phyloP scores from a whole-genome alignment of 2,329 filamentous ascomycete species.

The Epichloe elymi region DNA sequence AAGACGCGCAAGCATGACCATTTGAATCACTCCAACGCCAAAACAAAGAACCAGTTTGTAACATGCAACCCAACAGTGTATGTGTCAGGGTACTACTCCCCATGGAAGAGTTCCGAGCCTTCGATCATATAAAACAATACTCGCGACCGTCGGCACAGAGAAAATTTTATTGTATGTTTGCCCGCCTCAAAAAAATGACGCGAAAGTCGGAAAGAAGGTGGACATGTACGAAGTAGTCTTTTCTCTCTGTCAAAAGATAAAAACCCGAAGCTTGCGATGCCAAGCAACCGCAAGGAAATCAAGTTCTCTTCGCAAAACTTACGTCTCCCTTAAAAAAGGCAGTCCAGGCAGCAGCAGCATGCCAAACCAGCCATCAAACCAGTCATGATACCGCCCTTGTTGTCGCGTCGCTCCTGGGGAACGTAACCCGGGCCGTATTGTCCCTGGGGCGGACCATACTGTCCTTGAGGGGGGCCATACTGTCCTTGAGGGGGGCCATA shows the following conservation, averaged over 20 bases:
- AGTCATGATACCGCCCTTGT: slow-evolving; percentile 25
- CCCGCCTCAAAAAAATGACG: background rate
- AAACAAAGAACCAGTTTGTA: background rate
- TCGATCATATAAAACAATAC: background rate
- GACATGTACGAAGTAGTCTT: background rate
- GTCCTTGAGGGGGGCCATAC: too few relatives aligned
- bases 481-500: slow-evolving; percentile 15
- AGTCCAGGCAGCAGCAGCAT: slow-evolving; percentile 46
- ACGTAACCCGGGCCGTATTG: slow-evolving; percentile 22
- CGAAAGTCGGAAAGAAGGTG: background rate
- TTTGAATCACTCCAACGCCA: background rate
- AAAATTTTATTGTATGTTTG: background rate
- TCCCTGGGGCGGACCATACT: slow-evolving; percentile 13
- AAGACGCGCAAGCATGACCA: background rate
- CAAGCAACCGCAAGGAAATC: background rate
- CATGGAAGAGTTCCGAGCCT: background rate
- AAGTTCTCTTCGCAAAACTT: background rate
- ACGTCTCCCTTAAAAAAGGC: slow-evolving; percentile 30
- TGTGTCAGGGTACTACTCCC: too few relatives aligned
- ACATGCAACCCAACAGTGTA: background rate
- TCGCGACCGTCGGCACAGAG: background rate
- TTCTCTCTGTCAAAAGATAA: background rate
- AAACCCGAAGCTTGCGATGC: background rate
- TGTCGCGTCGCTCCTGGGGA: slow-evolving; percentile 20
- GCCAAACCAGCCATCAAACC: slow-evolving; percentile 37